These are phyloP conservation scores for Wickerhamomyces alni DNA, from an alignment of 805 yeast genomes.

Conservation along the genomic window DNA sequence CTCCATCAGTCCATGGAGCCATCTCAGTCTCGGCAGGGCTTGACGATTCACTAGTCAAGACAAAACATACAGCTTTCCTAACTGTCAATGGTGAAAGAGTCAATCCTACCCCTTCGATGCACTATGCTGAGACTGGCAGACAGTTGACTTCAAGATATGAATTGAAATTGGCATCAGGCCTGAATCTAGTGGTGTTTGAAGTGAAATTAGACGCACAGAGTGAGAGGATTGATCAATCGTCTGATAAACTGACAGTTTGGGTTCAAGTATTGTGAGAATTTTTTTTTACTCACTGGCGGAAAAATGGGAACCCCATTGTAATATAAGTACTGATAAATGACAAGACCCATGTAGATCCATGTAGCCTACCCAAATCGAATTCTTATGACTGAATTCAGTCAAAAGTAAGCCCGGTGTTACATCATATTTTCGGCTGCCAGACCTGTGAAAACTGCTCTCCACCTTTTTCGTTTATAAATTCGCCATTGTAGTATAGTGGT, in stretches of 20 bases:
- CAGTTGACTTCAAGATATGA: conserved; percentile 33
- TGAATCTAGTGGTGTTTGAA: conserved; percentile 37
- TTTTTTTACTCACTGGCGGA: too few relatives aligned
- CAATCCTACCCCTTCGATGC: conserved; percentile 36
- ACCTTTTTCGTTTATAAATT: too few relatives aligned
- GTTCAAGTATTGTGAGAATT: conserved; percentile 26
- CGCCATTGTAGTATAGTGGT: conserved; percentile 47
- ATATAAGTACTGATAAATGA: neutral
- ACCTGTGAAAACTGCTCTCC: too few relatives aligned
- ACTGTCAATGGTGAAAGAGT: conserved; percentile 39
- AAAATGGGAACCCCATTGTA: too few relatives aligned
- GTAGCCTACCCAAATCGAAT: too few relatives aligned
- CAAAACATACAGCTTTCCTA: conserved; percentile 32
- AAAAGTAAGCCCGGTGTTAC: too few relatives aligned
- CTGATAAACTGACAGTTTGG: conserved; percentile 35
- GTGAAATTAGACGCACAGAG: conserved; percentile 25
- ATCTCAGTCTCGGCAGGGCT: conserved; percentile 39
- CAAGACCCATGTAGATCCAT: too few relatives aligned
- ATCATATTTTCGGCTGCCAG: too few relatives aligned
- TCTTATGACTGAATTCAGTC: too few relatives aligned
- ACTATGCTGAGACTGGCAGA: conserved; percentile 27
- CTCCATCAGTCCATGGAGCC: conserved; percentile 41
- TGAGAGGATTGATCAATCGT: conserved; percentile 18
- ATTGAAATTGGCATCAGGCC: conserved; percentile 39
- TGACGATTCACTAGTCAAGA: conserved; percentile 33